phyloP scores from a whole-genome alignment of 2,329 filamentous ascomycete genomes.

The Neofusicoccum laricinum region DNA sequence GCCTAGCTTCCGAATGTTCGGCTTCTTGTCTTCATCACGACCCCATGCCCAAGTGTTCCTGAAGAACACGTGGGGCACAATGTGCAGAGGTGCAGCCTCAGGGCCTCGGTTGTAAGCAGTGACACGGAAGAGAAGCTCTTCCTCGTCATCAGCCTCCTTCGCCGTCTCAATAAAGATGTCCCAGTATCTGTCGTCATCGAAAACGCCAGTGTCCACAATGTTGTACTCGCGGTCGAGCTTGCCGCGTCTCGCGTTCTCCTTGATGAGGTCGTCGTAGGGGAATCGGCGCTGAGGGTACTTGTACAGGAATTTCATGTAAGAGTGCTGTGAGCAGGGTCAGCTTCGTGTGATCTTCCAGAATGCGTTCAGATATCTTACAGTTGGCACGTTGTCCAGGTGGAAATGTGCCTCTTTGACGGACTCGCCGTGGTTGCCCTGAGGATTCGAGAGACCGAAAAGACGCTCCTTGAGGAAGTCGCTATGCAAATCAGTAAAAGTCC shows the following conservation, averaged over 20 bases:
- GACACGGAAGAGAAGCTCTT: constrained; percentile 89
- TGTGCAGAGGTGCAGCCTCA: constrained; percentile 86
- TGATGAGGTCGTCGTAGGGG: constrained; percentile 82
- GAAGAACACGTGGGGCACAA: constrained; percentile 94
- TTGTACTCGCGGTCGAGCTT: constrained; percentile 86
- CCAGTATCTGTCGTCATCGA: constrained; percentile 90
- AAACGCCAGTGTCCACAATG: constrained; percentile 81
- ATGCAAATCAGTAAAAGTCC: constrained; percentile 37
- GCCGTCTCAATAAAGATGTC: constrained; percentile 96
- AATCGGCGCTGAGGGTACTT: constrained; percentile 93
- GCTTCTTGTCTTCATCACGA: constrained; percentile 74
- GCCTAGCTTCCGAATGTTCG: constrained; percentile 65
- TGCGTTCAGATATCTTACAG: constrained; percentile 39
- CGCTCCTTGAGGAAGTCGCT: constrained; percentile 93
- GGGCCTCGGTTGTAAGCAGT: constrained; percentile 95
- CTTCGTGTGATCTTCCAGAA: constrained; percentile 23
- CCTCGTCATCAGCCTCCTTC: constrained; percentile 87
- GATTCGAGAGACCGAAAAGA: constrained; percentile 91
- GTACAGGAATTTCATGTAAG: constrained; percentile 98
- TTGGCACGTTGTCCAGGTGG: constrained; percentile 90
- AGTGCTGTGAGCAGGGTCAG: constrained; percentile 60
- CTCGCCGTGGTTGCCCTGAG: constrained; percentile 95
- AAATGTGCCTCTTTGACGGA: constrained; percentile 97
- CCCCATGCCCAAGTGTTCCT: constrained; percentile 98
- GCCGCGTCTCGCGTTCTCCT: constrained; percentile 75